Evolutionary conservation across 257 asterid genomes (phyloP).

Genomic region (Cordia subcordata): DNA sequence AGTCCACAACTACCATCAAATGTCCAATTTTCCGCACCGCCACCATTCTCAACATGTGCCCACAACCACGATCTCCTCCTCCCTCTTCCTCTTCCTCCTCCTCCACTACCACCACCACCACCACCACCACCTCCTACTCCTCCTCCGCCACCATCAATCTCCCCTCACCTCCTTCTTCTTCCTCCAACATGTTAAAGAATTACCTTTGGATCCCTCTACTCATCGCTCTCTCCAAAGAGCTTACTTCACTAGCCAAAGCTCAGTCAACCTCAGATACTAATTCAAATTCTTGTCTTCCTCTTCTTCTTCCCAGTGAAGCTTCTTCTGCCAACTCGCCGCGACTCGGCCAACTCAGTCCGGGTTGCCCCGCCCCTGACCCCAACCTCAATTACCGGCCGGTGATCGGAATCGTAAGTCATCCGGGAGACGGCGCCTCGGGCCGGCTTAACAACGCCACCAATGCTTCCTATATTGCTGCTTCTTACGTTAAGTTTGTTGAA

Average conservation of each 20-base stretch:
- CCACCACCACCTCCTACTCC: constrained; percentile 7
- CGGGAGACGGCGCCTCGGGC: constrained; percentile 93
- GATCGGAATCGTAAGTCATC: constrained; percentile 78
- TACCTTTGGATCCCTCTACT: constrained; percentile 48
- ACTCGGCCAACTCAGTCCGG: neutral
- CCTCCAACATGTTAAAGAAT: constrained; percentile 39
- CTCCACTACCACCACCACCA: constrained; percentile 13
- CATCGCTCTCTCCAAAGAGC: constrained; percentile 40
- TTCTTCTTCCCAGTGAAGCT: constrained; percentile 42
- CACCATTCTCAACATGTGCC: constrained; percentile 12
- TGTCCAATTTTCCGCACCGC: constrained; percentile 9
- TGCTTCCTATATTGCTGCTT: constrained; percentile 82
- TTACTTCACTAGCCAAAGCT: constrained; percentile 13
- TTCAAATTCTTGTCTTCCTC: neutral
- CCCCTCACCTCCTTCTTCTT: constrained; percentile 13
- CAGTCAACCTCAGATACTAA: constrained; percentile 11
- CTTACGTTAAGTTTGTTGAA: constrained; percentile 86
- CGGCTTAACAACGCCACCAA: constrained; percentile 50
- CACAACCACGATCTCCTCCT: constrained; percentile 7
- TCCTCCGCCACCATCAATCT: neutral
- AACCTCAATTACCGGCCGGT: constrained; percentile 43
- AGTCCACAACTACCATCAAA: neutral
- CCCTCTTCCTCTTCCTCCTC: constrained; percentile 7
- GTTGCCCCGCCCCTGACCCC: neutral
- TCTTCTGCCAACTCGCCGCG: neutral